Percentiles rank a stretch among this genome's conserved stretches.
Evolutionary conservation across 805 yeast genomes (phyloP).

Genomic region (Monosporozyma siamensis): DNA sequence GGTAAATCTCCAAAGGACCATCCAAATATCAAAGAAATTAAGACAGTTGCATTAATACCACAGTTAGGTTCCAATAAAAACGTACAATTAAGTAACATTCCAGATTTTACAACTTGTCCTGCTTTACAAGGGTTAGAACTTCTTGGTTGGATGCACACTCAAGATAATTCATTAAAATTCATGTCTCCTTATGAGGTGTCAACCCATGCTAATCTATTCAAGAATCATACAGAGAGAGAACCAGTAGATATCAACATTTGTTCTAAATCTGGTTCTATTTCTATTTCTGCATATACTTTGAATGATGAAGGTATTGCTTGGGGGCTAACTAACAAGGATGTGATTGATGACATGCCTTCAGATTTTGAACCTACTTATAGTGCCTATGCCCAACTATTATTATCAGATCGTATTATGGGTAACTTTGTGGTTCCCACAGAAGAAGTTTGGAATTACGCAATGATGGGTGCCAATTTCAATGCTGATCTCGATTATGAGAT

Average conservation of each 20-base stretch:
- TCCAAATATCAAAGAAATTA: slow-evolving; percentile 65
- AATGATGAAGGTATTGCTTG: slow-evolving; percentile 62
- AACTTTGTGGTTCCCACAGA: slow-evolving; percentile 79
- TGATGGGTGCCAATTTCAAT: slow-evolving; percentile 78
- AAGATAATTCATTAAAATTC: slow-evolving; percentile 51
- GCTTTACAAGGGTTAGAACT: slow-evolving; percentile 55
- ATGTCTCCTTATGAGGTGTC: slow-evolving; percentile 67
- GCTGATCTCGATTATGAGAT: slow-evolving; percentile 48
- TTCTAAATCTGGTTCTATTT: slow-evolving; percentile 76
- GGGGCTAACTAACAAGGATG: slow-evolving; percentile 60
- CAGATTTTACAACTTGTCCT: slow-evolving; percentile 20
- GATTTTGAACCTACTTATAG: slow-evolving; percentile 61
- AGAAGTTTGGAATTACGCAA: slow-evolving; percentile 83
- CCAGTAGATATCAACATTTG: slow-evolving; percentile 55
- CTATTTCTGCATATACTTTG: slow-evolving; percentile 57
- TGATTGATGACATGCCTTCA: slow-evolving; percentile 45
- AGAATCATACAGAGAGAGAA: slow-evolving; percentile 30
- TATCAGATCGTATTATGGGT: slow-evolving; percentile 72
- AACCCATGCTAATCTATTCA: slow-evolving; percentile 38
- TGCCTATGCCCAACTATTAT: slow-evolving; percentile 52
- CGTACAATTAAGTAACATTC: slow-evolving; percentile 47
- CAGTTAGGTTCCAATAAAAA: slow-evolving; percentile 69
- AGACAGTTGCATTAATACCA: slow-evolving; percentile 69
- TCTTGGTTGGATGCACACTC: slow-evolving; percentile 93
- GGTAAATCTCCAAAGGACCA: slow-evolving; percentile 75